Base-by-base conservation (phyloP, 192 early-diverging fungal genomes). In the Coemansia brasiliensis region DNA sequence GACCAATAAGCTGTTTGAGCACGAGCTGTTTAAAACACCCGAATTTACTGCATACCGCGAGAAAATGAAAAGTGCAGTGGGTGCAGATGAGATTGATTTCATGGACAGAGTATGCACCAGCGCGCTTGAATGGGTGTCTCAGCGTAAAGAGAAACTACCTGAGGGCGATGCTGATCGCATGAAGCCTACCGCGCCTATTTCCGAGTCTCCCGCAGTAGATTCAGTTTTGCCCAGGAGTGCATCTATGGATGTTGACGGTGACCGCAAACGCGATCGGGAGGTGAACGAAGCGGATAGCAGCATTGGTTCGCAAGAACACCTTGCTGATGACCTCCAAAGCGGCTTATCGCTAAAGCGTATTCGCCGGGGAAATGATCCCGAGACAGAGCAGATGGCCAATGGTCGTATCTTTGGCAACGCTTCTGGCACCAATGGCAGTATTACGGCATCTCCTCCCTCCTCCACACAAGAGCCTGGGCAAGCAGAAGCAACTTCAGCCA, bases 11-110 rank as follows among this genome's bases (percentile, higher is more conserved):
- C 44, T 70, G 46, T 77, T 77, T 48, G 43, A 52, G 35, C 52
- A 70, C 50, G 38, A 39, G 39, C 35, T 77, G 18, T 77, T 77
- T 35, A 39, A 6, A 39, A 67, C 74, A 7, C 25, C 57, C 9
- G 68, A 56, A 4, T 77, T 77, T 22, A 18, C 32, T 6, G 57
- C 44, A 5, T 66, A 55, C 40, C 63, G 74, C 39, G 56, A 57
- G 8, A 39, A 66, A 15, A 61, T 77, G 67, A 59, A 61, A 43
- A 39, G 27, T 15, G 58, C 62, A 0, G 27, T 67, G 21, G 52
- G 35, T 25, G 63, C 65, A 13, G 27, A 62, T 2, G 74, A 63
- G 46, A 56, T 63, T 27, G 58, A 58, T 21, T 32, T 29, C 5
- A 29, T 53, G 15, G 64, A 77, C 5, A 17, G 21, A n/a, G 24